Base-by-base conservation (phyloP, 352 stramenopile species). In the Albugo candida region DNA sequence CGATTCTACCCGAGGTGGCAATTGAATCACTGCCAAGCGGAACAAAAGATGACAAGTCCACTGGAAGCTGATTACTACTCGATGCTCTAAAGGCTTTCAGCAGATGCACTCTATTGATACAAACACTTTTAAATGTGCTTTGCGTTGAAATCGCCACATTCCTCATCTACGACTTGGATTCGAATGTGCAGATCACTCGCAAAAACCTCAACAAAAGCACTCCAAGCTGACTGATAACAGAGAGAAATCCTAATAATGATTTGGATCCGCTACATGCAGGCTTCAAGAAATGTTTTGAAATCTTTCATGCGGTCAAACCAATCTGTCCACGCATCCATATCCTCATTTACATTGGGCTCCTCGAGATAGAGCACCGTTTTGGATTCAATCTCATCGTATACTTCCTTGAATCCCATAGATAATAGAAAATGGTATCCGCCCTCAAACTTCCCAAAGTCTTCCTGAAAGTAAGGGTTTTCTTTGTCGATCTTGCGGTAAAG, bases 281-380 rank as follows among this genome's bases (percentile, higher is more conserved):
- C 35, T 18, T 55, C 49, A 11, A 55, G 24, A 16, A 40, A 53
- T 21, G 57, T 62, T 47, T 70, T 68, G 65, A 86, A 71, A 27
- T 61, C 67, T 50, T 78, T 84, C 12, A 91, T 54, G 14, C 55
- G 58, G 35, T 87, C 72, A 52, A 87, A 91, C 77, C 77, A 91
- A 31, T 59, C 52, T 50, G 70, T 91, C 77, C 77, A 91, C 12
- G 58, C 60, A 50, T 91, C 70, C 17, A 91, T 53, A 55, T 91
- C 77, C 46, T 65, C 58, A 5, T 61, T 66, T 47, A 91, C 51
- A 45, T 91, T 67, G 0, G 77, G 74, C 48, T 91, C 74, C 67
- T 86, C 42, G 38, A 24, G 17, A 43, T 43, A 19, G 20, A 19
- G 8, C 17, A 24, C 8, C 3, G 20, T 43, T 19, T 43, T 43